These are phyloP conservation scores for Eucalyptus sideroxylon DNA, from an alignment of 345 rosid genomes.

Conservation along the genomic window DNA sequence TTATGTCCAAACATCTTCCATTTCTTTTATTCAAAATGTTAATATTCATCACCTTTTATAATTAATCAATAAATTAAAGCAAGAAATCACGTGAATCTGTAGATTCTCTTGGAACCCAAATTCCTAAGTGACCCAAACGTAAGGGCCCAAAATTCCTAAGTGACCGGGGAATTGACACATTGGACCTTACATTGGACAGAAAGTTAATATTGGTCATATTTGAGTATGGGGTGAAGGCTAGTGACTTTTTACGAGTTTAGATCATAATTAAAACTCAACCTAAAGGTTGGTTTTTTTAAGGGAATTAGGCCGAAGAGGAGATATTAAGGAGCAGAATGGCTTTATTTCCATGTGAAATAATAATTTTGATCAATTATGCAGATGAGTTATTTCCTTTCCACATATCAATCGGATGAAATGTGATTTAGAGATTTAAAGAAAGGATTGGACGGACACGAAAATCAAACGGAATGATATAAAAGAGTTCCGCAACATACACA, in stretches of 20 bases:
- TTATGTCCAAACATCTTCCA: accelerated
- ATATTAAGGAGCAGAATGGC: accelerated
- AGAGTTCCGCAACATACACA: not conserved
- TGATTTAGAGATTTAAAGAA: too few relatives aligned
- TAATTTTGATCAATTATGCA: not conserved
- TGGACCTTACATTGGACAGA: not conserved
- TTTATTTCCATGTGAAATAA: not conserved
- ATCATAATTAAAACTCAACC: not conserved
- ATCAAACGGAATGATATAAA: too few relatives aligned
- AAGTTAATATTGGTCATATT: not conserved
- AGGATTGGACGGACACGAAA: accelerated
- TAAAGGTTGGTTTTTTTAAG: accelerated
- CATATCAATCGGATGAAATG: too few relatives aligned
- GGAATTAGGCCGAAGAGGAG: not conserved
- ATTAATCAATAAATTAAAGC: not conserved
- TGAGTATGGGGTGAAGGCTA: not conserved
- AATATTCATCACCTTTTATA: not conserved
- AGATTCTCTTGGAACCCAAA: not conserved
- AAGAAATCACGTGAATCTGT: not conserved
- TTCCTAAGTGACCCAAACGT: not conserved
- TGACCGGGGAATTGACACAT: not conserved
- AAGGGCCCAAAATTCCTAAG: not conserved
- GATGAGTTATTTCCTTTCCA: not conserved
- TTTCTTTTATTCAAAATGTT: not conserved
- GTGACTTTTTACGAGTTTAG: not conserved